phyloP scores from a whole-genome alignment of 495 filamentous ascomycete genomes.

The Podospora didyma region DNA sequence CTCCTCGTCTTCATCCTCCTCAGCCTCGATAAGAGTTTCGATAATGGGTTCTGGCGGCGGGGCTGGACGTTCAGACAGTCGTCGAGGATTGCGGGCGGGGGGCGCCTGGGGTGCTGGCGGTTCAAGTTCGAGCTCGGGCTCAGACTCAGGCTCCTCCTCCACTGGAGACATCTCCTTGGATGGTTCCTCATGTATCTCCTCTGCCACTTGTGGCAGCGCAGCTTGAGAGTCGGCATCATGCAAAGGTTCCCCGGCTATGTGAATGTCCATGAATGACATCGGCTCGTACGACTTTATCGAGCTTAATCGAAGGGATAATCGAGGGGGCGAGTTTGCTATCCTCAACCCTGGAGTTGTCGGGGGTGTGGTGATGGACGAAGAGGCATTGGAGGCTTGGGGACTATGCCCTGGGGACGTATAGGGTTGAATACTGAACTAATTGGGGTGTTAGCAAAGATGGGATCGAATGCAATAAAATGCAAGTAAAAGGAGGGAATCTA shows the following conservation, averaged over 20 bases:
- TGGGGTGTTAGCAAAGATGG: slow-evolving; percentile 4
- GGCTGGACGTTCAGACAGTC: slow-evolving; percentile 22
- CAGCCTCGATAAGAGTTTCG: too few relatives aligned
- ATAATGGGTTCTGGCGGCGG: slow-evolving; percentile 7
- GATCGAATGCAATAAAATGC: neutral
- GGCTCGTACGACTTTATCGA: slow-evolving; percentile 11
- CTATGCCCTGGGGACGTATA: slow-evolving; percentile 24
- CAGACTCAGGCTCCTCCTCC: neutral
- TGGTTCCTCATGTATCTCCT: neutral
- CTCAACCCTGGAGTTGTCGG: slow-evolving; percentile 19
- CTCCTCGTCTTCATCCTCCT: slow-evolving; percentile 8
- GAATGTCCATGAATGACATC: slow-evolving; percentile 17
- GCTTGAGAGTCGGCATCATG: neutral
- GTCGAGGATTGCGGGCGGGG: slow-evolving; percentile 27
- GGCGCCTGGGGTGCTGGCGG: slow-evolving; percentile 5
- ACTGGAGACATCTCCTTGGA: neutral
- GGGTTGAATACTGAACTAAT: slow-evolving; percentile 18
- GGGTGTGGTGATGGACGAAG: slow-evolving; percentile 22
- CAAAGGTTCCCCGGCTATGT: slow-evolving; percentile 3
- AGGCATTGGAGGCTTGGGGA: slow-evolving; percentile 23
- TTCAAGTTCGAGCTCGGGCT: too few relatives aligned
- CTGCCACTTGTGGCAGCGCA: neutral
- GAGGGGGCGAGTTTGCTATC: slow-evolving; percentile 26
- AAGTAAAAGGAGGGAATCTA: slow-evolving; percentile 20
- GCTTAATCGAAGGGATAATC: slow-evolving; percentile 30